These are phyloP conservation scores for Orbilia javanica DNA, from an alignment of 2,329 filamentous ascomycete species.

Conservation along the genomic window DNA sequence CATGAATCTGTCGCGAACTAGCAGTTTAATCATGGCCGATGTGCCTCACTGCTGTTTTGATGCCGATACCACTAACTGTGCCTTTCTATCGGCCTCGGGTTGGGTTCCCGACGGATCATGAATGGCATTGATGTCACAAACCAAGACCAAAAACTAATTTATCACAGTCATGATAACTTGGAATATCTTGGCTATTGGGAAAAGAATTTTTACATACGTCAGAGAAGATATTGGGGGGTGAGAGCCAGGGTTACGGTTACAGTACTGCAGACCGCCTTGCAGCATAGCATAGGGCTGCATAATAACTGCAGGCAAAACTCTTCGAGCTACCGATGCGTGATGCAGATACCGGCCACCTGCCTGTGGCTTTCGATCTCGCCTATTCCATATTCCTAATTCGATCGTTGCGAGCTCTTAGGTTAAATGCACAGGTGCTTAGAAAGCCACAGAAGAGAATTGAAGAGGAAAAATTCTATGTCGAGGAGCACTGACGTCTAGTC, in stretches of 20 bases:
- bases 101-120: not conserved
- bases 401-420: conserved; percentile 12
- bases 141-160: not conserved
- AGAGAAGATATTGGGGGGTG: not conserved
- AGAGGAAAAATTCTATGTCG: not conserved
- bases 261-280: conserved; percentile 29
- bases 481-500: conserved; percentile 3
- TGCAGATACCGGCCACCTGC: conserved; percentile 15
- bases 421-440: not conserved
- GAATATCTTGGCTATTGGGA: not conserved
- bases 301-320: conserved; percentile 23
- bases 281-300: conserved; percentile 52
- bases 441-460: not conserved
- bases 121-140: not conserved
- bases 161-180: not conserved
- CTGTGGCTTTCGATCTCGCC: conserved; percentile 32
- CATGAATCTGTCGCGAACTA: not conserved
- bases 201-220: not conserved
- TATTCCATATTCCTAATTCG: conserved; percentile 27
- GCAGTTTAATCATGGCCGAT: not conserved
- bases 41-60: conserved; percentile 26
- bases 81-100: conserved; percentile 11
- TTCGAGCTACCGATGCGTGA: conserved; percentile 36
- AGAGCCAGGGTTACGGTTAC: conserved; percentile 39
- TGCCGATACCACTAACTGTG: not conserved